Percentiles rank a stretch among this genome's conserved stretches.
These are phyloP conservation scores for Boletus pseudopeckii DNA, from an alignment of 768 basidiomycete genomes.

Conservation along the genomic window DNA sequence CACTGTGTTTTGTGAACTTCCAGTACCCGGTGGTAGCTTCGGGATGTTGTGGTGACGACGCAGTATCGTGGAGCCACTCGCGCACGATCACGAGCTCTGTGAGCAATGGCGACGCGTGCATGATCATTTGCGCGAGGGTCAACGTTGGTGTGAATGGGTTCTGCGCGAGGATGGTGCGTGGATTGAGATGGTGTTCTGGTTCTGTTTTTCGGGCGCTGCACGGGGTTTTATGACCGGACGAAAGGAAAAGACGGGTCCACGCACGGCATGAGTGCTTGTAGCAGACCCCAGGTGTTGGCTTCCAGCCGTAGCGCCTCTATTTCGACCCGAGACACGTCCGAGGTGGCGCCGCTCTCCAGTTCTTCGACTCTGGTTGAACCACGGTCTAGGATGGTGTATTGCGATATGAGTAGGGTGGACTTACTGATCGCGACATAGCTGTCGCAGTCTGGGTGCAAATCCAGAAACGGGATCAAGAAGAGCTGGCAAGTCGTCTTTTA, in stretches of 20 bases:
- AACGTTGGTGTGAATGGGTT: conserved; percentile 84
- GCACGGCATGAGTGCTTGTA: conserved; percentile 76
- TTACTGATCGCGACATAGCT: conserved; percentile 56
- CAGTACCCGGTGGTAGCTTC: conserved; percentile 82
- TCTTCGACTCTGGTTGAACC: conserved; percentile 46
- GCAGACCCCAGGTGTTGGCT: conserved; percentile 75
- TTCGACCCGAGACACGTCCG: conserved; percentile 44
- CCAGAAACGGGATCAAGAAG: conserved; percentile 65
- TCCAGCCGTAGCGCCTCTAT: conserved; percentile 67
- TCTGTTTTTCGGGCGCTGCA: conserved; percentile 68
- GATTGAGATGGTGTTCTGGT: conserved; percentile 41
- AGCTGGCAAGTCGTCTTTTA: conserved; percentile 52
- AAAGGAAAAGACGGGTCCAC: conserved; percentile 27
- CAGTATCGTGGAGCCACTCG: conserved; percentile 86
- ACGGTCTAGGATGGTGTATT: not conserved
- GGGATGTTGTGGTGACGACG: conserved; percentile 54
- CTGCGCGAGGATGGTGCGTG: conserved; percentile 53
- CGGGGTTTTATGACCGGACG: not conserved
- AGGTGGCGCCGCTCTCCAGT: conserved; percentile 40
- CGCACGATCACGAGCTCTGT: conserved; percentile 76
- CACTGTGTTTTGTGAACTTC: conserved; percentile 74
- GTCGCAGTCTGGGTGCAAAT: conserved; percentile 62
- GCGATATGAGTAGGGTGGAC: conserved; percentile 20
- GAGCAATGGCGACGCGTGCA: conserved; percentile 64
- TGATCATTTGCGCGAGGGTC: conserved; percentile 69